Evolutionary conservation across 106 monocot genomes (phyloP).

Genomic region (Narthecium ossifragum): DNA sequence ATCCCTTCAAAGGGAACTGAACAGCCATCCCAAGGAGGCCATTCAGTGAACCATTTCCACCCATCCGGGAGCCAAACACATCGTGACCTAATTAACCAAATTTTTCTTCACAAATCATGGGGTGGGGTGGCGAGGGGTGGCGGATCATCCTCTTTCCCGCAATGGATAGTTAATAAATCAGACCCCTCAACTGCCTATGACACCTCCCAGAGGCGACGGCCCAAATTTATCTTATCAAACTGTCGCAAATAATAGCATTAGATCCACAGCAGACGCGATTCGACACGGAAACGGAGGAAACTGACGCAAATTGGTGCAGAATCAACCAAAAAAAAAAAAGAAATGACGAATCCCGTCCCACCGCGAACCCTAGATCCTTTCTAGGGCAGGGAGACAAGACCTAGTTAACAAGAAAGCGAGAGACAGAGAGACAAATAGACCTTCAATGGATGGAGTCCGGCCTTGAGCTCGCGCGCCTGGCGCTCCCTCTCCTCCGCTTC

Average conservation of each 20-base stretch:
- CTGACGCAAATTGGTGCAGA: neutral
- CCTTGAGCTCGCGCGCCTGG: conserved; percentile 66
- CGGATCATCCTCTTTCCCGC: too few species aligned
- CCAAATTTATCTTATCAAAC: too few species aligned
- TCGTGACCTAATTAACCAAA: too few species aligned
- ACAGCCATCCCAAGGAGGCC: neutral
- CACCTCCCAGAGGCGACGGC: too few species aligned
- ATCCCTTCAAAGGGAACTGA: neutral
- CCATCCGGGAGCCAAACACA: too few species aligned
- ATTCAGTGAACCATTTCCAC: too few species aligned
- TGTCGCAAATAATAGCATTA: too few species aligned
- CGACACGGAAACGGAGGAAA: neutral
- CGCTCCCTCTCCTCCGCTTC: conserved; percentile 60
- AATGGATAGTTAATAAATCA: too few species aligned
- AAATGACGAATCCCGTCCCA: neutral
- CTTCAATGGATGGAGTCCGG: conserved; percentile 84
- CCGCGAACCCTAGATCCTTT: neutral
- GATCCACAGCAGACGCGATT: too few species aligned
- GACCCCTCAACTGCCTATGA: too few species aligned
- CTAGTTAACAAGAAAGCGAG: neutral
- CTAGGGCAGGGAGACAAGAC: neutral
- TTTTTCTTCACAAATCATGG: neutral
- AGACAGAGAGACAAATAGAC: conserved; percentile 20
- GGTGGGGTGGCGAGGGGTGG: neutral
- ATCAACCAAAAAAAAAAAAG: neutral